Conservation (phyloP, 2,329 filamentous ascomycete species). For the Microdochium paspali region DNA sequence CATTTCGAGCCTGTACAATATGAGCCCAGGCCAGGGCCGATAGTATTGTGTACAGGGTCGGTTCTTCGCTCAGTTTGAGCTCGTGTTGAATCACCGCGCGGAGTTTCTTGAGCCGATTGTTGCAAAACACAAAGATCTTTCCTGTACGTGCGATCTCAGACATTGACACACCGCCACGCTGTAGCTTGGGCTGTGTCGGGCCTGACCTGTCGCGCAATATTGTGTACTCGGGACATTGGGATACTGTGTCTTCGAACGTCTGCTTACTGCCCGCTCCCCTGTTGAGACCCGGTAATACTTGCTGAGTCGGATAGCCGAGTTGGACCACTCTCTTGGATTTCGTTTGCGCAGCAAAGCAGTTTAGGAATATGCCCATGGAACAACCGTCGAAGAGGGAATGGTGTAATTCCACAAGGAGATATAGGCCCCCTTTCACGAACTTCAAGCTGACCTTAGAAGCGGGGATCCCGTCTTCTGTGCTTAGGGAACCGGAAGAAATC, state of each 20-base stretch:
- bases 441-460: slow-evolving; percentile 27
- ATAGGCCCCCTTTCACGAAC: slow-evolving; percentile 26
- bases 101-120: slow-evolving; percentile 21
- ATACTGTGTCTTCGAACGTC: slow-evolving; percentile 15
- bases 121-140: slow-evolving; percentile 30
- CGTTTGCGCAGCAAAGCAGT: slow-evolving; percentile 26
- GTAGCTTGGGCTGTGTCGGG: slow-evolving; percentile 23
- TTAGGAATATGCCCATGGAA: slow-evolving; percentile 26
- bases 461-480: slow-evolving; percentile 17
- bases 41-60: slow-evolving; percentile 29
- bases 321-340: slow-evolving; percentile 9
- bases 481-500: slow-evolving; percentile 11
- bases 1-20: slow-evolving; percentile 22
- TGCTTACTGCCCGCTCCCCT: slow-evolving; percentile 2
- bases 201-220: slow-evolving; percentile 21
- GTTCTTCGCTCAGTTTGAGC: slow-evolving; percentile 10
- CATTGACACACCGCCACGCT: slow-evolving; percentile 15
- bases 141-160: slow-evolving; percentile 23
- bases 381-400: slow-evolving; percentile 32
- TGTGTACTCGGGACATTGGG: slow-evolving; percentile 27
- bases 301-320: slow-evolving; percentile 15
- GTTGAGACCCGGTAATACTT: slow-evolving; percentile 12
- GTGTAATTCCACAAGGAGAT: slow-evolving; percentile 29
- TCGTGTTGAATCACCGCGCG: slow-evolving; percentile 11
- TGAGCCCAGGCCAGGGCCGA: slow-evolving; percentile 30